phyloP scores from a whole-genome alignment of 2,329 filamentous ascomycete species.

The Cryphonectria nitschkei region DNA sequence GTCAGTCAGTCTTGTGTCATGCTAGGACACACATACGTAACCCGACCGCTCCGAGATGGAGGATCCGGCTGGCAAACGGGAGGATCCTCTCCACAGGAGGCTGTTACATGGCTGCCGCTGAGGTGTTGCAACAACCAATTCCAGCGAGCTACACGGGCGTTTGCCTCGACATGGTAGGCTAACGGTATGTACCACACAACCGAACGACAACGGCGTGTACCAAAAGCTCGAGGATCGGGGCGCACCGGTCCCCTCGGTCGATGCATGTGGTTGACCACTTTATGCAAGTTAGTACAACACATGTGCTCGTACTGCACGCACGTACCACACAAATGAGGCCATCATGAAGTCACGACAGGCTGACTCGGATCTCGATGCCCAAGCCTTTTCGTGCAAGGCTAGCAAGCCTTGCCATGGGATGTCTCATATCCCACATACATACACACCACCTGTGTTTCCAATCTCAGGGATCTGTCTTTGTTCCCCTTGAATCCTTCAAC shows the following conservation, averaged over 20 bases:
- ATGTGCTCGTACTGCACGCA: not conserved
- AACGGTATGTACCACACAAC: not conserved
- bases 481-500: not conserved
- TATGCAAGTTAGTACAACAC: not conserved
- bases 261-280: not conserved
- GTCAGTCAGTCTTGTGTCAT: not conserved
- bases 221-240: not conserved
- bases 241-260: not conserved
- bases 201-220: not conserved
- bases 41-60: not conserved
- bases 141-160: not conserved
- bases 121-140: not conserved
- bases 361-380: not conserved
- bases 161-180: not conserved
- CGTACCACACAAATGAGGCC: constrained; percentile 12
- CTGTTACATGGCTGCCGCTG: not conserved
- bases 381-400: not conserved
- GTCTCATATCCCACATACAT: not conserved
- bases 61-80: not conserved
- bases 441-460: not conserved
- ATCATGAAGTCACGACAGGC: constrained; percentile 7
- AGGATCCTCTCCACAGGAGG: not conserved
- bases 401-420: not conserved
- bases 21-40: not conserved
- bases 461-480: not conserved